Evolutionary conservation across 192 early-diverging fungal genomes (phyloP), one percentile per base, ranked within the genome.

Genomic region (Thamnidium elegans): DNA sequence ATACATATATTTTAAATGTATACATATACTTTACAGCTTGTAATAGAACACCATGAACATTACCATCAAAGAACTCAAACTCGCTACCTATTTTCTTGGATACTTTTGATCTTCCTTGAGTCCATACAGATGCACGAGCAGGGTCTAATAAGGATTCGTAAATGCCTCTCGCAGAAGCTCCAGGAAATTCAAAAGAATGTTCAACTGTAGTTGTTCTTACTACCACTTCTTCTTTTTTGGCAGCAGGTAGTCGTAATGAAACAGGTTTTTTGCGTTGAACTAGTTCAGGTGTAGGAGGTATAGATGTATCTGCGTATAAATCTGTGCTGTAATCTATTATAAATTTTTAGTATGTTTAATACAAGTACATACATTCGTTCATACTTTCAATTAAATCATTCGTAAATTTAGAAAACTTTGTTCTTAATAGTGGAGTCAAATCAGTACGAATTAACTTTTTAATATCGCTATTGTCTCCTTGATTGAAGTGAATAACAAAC

Each of bases 41-140:
- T 34, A 83, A 72, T 59, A 92, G 79, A 65, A 79, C 82, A 23
- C 94, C 96, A 14, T 85, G 85, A 46, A 97, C 87, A 68, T 95
- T 92, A 15, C 94, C 96, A 54, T 82, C 91, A 84, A 98, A 96
- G 47, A 97, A 73, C 63, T 76, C 79, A 77, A 92, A 94, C 58
- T 68, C 60, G 20, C 78, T 63, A 19, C 89, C 90, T 31, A 82
- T 81, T 42, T 65, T 36, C 36, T 53, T 55, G 0, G 60, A 46
- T 5, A 74, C 52, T 47, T 65, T 65, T 53, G 79, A 82, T 21
- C 81, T 65, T 32, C 85, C 85, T 13, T 93, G 83, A 3, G 93
- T 91, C 96, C 96, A 98, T 26, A 79, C 81, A 4, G 75, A 65
- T 42, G 92, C 90, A 13, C 89, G 79, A 36, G 78, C 79, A 32